A percentile compares a stretch with the other conserved stretches of the same genome.
phyloP scores from a whole-genome alignment of 257 asterid genomes.

The Phtheirospermum japonicum region DNA sequence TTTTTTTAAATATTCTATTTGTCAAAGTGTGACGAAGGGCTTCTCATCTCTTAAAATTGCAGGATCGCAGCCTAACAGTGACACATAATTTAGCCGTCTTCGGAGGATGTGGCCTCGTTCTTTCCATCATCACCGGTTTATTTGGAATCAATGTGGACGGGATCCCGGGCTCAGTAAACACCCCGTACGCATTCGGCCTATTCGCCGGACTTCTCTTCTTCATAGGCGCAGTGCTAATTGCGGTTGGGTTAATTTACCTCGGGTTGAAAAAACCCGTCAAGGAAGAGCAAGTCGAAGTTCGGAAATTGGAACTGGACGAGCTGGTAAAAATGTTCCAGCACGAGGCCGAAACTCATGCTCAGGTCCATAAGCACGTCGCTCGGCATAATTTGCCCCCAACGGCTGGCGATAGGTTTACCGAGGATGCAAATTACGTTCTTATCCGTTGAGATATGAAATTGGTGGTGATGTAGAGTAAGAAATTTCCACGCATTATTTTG shows the following conservation, averaged over 20 bases:
- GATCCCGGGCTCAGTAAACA: conserved; percentile 69
- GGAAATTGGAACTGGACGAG: conserved; percentile 76
- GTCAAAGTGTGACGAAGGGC: not conserved
- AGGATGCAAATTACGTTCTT: conserved; percentile 62
- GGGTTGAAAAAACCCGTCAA: conserved; percentile 70
- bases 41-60: conserved; percentile 22
- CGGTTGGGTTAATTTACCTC: conserved; percentile 68
- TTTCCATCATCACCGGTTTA: conserved; percentile 80
- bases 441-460: conserved; percentile 26
- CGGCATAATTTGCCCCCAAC: conserved; percentile 86
- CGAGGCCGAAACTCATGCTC: conserved; percentile 92
- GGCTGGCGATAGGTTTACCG: conserved; percentile 58
- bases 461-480: too few species aligned
- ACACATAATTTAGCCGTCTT: conserved; percentile 90
- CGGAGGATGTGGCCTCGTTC: conserved; percentile 95
- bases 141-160: conserved; percentile 98
- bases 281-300: conserved; percentile 75
- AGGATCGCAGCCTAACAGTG: conserved; percentile 90
- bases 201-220: conserved; percentile 67
- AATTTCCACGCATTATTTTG: too few species aligned
- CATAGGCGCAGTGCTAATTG: conserved; percentile 56
- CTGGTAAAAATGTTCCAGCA: conserved; percentile 86
- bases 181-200: conserved; percentile 86
- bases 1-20: too few species aligned
- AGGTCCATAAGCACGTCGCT: conserved; percentile 62